phyloP scores from a whole-genome alignment of 768 basidiomycete genomes.

The Calocera viscosa region DNA sequence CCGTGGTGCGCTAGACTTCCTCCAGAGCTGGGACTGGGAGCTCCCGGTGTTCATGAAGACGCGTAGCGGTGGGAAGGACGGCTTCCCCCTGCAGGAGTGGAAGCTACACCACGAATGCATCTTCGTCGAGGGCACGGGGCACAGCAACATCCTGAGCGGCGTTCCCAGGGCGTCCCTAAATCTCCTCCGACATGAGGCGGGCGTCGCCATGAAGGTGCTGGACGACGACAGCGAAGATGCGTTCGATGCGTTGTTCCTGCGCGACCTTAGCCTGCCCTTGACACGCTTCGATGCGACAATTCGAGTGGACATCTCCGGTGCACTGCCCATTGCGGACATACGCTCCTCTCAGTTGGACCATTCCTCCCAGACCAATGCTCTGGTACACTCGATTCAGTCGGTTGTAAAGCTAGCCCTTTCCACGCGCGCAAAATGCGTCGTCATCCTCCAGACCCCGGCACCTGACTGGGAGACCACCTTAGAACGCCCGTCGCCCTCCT shows the following conservation, averaged over 20 bases:
- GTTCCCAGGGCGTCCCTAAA: slow-evolving; percentile 68
- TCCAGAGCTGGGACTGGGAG: slow-evolving; percentile 41
- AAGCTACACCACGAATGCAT: slow-evolving; percentile 31
- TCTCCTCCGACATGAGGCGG: slow-evolving; percentile 66
- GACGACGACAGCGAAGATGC: slow-evolving; percentile 37
- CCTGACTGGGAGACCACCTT: not conserved
- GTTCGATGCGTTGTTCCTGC: slow-evolving; percentile 60
- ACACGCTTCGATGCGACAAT: slow-evolving; percentile 64
- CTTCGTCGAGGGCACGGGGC: slow-evolving; percentile 68
- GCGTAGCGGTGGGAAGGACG: not conserved
- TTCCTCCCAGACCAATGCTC: slow-evolving; percentile 13
- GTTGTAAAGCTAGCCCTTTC: slow-evolving; percentile 52
- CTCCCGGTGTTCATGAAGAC: slow-evolving; percentile 44
- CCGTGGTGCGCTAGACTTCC: slow-evolving; percentile 68
- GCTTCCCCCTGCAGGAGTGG: not conserved
- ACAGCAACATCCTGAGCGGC: slow-evolving; percentile 61
- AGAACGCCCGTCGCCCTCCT: slow-evolving; percentile 36
- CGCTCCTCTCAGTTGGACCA: slow-evolving; percentile 14
- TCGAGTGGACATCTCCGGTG: slow-evolving; percentile 30
- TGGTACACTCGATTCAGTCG: slow-evolving; percentile 21
- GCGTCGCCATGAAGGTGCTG: slow-evolving; percentile 58
- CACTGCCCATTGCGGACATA: not conserved
- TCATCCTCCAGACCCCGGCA: slow-evolving; percentile 34
- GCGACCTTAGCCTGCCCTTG: slow-evolving; percentile 49
- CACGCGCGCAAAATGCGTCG: slow-evolving; percentile 52